A percentile compares a stretch with the other conserved stretches of the same genome.
Conservation (phyloP, 2,329 filamentous ascomycete genomes). For the Cercospora sp. region DNA sequence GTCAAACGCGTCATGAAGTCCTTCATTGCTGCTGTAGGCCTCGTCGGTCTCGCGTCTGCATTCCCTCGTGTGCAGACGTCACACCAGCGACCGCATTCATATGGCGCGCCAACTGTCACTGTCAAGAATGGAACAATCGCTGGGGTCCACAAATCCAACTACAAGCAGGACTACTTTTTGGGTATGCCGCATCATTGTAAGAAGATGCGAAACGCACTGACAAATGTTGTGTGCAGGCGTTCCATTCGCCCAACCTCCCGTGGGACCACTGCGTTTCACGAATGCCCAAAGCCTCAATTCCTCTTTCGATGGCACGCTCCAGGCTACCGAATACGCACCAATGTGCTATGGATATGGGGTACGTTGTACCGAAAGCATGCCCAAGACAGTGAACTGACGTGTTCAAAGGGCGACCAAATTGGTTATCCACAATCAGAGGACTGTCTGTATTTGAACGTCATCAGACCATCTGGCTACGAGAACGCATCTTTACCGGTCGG, state of each 20-base stretch:
- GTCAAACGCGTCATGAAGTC: constrained; percentile 16
- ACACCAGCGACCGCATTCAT: neutral
- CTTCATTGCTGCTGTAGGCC: constrained; percentile 8
- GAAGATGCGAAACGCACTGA: neutral
- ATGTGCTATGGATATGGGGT: constrained; percentile 46
- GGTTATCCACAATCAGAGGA: constrained; percentile 53
- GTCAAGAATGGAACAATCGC: constrained; percentile 48
- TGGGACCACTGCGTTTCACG: constrained; percentile 38
- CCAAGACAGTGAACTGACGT: neutral
- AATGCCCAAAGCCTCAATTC: constrained; percentile 39
- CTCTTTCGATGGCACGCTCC: constrained; percentile 42
- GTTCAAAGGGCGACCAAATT: constrained; percentile 30
- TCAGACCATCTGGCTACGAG: constrained; percentile 54
- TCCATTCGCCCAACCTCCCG: constrained; percentile 41
- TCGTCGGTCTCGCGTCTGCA: constrained; percentile 19
- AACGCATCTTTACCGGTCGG: constrained; percentile 53
- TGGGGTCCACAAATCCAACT: constrained; percentile 42
- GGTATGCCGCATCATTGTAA: neutral
- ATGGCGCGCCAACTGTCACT: constrained; percentile 36
- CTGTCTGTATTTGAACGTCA: constrained; percentile 63
- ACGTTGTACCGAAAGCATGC: neutral
- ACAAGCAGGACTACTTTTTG: constrained; percentile 51
- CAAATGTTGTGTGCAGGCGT: constrained; percentile 34
- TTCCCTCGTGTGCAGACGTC: neutral
- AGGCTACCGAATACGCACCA: constrained; percentile 46